Evolutionary conservation across 2,329 filamentous ascomycete genomes (phyloP), one percentile per base, ranked within the genome.

Genomic region (Domatiomyces globalis): DNA sequence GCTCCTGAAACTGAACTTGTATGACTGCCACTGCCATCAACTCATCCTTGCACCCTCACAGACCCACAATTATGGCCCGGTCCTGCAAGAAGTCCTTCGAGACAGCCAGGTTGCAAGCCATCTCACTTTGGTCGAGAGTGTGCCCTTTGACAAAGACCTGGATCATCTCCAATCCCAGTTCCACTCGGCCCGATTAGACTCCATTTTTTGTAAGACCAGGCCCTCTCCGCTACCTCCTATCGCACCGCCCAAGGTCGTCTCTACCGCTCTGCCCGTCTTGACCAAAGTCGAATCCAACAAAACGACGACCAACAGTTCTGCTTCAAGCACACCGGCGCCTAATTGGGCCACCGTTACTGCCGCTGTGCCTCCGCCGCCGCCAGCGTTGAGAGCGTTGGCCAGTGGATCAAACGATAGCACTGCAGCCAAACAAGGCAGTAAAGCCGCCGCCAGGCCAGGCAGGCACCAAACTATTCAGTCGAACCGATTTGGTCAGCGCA

Each of bases 11-110:
- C 63, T 77, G 46, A 71, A 75, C 62, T 65, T 79, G 48, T 69
- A 74, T 63, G 74, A 80, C 58, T 74, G 72, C 55, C 77, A 79
- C 58, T 82, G 79, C 60, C 77, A 76, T 49, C 77, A 79, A 51
- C 73, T 82, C 49, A 67, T 81, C 47, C 68, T 82, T 36, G 79
- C 78, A 7, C 79, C 77, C 62, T 76, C 75, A 12, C 73, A 77
- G 53, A 75, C 78, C 63, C 73, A 72, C 51, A 70, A 73, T 19
- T 81, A 79, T 62, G 71, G 72, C 20, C 67, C 69, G 9, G 65
- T 75, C 36, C 65, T 82, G 9, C 72, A 77, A 60, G 69, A 75
- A 33, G 70, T 71, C 48, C 62, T 69, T 46, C 65, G 67, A 52
- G 72, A 77, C 50, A 58, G 66, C 17, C 64, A 70, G 44, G 67